Conservation (phyloP, 2,329 filamentous ascomycete species). For the Furcasterigmium furcatum region DNA sequence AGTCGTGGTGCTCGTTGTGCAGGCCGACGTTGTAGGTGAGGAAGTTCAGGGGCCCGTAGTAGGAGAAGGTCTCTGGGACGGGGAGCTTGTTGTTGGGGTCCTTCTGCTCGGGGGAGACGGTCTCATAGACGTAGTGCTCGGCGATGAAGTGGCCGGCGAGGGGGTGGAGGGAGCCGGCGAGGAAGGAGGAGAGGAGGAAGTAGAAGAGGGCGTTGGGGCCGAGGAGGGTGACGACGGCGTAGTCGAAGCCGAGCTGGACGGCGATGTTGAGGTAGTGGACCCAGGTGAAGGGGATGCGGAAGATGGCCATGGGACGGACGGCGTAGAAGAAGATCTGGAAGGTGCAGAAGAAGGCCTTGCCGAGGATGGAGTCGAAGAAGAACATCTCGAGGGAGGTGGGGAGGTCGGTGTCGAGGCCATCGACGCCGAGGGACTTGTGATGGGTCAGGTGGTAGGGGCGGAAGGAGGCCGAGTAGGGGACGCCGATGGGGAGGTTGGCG, state of each 20-base stretch:
- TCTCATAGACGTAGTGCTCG: slow-evolving; percentile 86
- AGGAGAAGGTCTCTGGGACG: slow-evolving; percentile 92
- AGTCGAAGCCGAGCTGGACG: slow-evolving; percentile 77
- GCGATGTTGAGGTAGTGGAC: slow-evolving; percentile 81
- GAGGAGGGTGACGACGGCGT: slow-evolving; percentile 56
- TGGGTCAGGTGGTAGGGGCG: slow-evolving; percentile 97
- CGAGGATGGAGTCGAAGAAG: slow-evolving; percentile 89
- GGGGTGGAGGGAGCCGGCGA: slow-evolving; percentile 90
- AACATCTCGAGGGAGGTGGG: slow-evolving; percentile 88
- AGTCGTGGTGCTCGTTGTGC: slow-evolving; percentile 99
- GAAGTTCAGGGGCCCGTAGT: slow-evolving; percentile 90
- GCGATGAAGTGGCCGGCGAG: slow-evolving; percentile 98
- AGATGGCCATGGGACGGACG: slow-evolving; percentile 90
- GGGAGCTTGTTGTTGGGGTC: slow-evolving; percentile 59
- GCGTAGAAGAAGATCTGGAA: slow-evolving; percentile 99
- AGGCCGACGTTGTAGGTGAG: slow-evolving; percentile 96
- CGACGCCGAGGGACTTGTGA: slow-evolving; percentile 96
- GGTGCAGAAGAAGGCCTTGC: slow-evolving; percentile 98
- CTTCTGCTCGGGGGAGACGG: slow-evolving; percentile 49
- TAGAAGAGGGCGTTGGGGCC: slow-evolving; percentile 71
- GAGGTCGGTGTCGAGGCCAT: slow-evolving; percentile 93
- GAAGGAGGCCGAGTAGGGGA: slow-evolving; percentile 96
- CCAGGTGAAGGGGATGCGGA: slow-evolving; percentile 80
- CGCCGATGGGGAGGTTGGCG: slow-evolving; percentile 91
- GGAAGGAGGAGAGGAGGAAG: slow-evolving; percentile 83